A percentile compares a stretch with the other conserved stretches of the same genome.
Evolutionary conservation across 2,329 filamentous ascomycete species (phyloP).

Genomic region (Colletotrichum aenigma): DNA sequence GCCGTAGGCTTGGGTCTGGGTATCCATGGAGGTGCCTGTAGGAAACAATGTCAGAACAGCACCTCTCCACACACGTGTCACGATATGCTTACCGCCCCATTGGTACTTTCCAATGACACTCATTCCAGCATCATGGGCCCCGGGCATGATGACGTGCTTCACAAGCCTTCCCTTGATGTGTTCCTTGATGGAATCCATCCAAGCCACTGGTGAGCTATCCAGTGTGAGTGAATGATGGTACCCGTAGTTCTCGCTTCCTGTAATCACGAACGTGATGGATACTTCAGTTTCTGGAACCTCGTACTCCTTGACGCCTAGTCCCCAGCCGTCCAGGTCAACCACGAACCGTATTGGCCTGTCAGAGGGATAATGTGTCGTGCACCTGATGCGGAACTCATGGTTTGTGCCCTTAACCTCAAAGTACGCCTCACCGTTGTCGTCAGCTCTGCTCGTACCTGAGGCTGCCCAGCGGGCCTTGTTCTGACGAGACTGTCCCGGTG

Average conservation of each 20-base stretch:
- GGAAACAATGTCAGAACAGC: slow-evolving; percentile 23
- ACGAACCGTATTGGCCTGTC: slow-evolving; percentile 28
- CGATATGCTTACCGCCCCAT: background rate
- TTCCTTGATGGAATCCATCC: slow-evolving; percentile 36
- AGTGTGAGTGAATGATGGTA: slow-evolving; percentile 33
- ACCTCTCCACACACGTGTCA: background rate
- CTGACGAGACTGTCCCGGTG: slow-evolving; percentile 33
- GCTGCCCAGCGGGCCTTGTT: slow-evolving; percentile 29
- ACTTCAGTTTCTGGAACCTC: slow-evolving; percentile 31
- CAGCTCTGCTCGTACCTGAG: slow-evolving; percentile 17
- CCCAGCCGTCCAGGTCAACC: slow-evolving; percentile 34
- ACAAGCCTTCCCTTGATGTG: slow-evolving; percentile 41
- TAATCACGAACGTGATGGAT: slow-evolving; percentile 36
- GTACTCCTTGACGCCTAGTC: slow-evolving; percentile 36
- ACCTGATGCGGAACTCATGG: slow-evolving; percentile 32
- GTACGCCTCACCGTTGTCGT: slow-evolving; percentile 35
- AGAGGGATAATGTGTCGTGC: slow-evolving; percentile 32
- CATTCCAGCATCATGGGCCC: slow-evolving; percentile 56
- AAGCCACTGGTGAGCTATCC: slow-evolving; percentile 26
- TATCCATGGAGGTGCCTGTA: slow-evolving; percentile 42
- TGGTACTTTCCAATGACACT: slow-evolving; percentile 30
- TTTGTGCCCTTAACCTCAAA: slow-evolving; percentile 32
- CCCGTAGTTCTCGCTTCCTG: slow-evolving; percentile 35
- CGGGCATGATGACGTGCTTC: slow-evolving; percentile 51
- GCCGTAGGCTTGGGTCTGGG: slow-evolving; percentile 47